Base-by-base conservation (phyloP, 2,329 filamentous ascomycete species). In the Lachnellula cervina region DNA sequence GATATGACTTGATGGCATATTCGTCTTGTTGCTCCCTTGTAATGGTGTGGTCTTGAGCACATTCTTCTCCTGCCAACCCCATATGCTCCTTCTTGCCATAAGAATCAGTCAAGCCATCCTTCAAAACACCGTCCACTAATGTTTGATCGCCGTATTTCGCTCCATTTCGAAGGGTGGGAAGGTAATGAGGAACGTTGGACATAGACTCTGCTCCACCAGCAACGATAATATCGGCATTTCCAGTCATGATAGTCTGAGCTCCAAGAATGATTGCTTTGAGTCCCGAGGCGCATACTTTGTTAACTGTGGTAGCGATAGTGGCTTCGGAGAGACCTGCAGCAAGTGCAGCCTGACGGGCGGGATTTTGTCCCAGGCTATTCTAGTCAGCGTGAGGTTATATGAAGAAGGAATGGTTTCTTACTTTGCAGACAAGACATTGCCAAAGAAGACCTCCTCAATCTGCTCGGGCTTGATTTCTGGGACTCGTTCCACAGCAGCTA, bases 231-330 rank as follows among this genome's bases (percentile, higher is more conserved):
- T 90, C 87, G 62, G 93, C 93, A 71, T 90, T 96, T 65, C 94
- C 93, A 52, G 92, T 96, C 73, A 97, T 91, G 78, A 99, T 99
- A 68, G 93, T 97, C 76, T 97, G 94, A 51, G 93, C 90, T 65
- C 89, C 94, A 59, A 99, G 82, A 64, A 96, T 90, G 70, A 99
- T 87, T 65, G 94, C 90, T 80, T 99, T 99, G 72, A 97, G 79
- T 45, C 88, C 87, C 9, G 92, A 97, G 62, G 94, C 94, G 82
- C 94, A 99, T 72, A 99, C 94, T 80, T 99, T 99, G 87, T 99
- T 99, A 70, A 99, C 84, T 51, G 92, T 96, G 46, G 94, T 99
- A 76, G 87, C 89, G 66, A 95, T 83, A 62, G 88, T 89, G 53
- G 82, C 81, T 62, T 95, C 81, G 53, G 84, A 77, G 62, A 99